Base-by-base conservation (phyloP, 441 rosid species). In the Jatropha multifida region DNA sequence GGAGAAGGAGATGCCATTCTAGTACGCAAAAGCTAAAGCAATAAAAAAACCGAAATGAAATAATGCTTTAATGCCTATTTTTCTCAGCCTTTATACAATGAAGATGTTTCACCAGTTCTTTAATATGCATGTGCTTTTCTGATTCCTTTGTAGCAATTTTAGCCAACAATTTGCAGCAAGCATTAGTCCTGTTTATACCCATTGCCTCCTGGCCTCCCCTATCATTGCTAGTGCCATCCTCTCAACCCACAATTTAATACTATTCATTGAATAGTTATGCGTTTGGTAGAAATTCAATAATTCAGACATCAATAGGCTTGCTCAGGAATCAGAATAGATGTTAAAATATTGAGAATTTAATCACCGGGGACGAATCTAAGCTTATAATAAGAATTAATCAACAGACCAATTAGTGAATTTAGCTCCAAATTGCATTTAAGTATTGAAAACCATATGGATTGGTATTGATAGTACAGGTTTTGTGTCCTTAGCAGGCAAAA, bases 291-390 rank as follows among this genome's bases (percentile, higher is more conserved):
- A 37, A 61, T 13, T 12, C 41, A 61, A 12, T 74, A 44, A 44
- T 56, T 23, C 48, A 52, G 61, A 55, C 44, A 37, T 37, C 17
- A 69, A 54, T 37, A 54, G 41, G 17, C 12, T 52, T 32, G 65
- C 7, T 7, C 54, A 2, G 64, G 48, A 44, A 44, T 7, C 54
- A 2, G 64, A 26, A 56, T 27, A 72, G 67, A 17, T 48, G 44
- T 4, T 55, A 4, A 32, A 55, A 13, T 65, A 42, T n/a, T 70
- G 6, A 71, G 8, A 44, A 17, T 6, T 42, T 14, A 71, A 32
- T 20, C 10, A 2, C n/a, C 5, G 55, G 72, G 52, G 74, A 61
- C 12, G 74, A 76, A 76, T 76, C 68, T 69, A 68, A 68, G 78
- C 18, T 58, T 20, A 38, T 69, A 60, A 13, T 38, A 76, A 27